Percentiles rank a stretch among this genome's conserved stretches.
These are phyloP conservation scores for Spatholobus suberectus DNA, from an alignment of 306 rosid genomes.

Conservation along the genomic window DNA sequence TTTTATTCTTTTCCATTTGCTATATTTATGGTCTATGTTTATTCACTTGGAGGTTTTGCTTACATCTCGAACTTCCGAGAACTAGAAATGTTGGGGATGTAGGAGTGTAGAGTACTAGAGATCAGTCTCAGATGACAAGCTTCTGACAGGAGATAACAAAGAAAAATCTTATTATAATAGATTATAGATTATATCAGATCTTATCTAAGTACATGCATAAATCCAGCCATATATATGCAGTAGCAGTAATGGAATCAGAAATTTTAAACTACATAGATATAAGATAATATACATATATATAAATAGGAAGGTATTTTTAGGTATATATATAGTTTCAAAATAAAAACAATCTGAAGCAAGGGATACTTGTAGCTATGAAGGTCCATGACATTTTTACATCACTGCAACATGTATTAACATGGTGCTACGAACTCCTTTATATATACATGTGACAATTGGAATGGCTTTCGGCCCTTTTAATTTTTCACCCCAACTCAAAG, in stretches of 20 bases:
- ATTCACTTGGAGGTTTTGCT: not conserved
- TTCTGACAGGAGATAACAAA: not conserved
- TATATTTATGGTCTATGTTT: too few species aligned
- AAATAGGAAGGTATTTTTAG: too few species aligned
- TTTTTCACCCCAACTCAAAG: not conserved
- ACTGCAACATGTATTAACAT: too few species aligned
- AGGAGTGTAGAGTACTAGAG: not conserved
- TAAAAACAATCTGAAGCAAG: not conserved
- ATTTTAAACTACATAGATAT: not conserved
- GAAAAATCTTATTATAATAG: not conserved
- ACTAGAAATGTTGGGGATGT: not conserved
- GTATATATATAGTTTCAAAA: too few species aligned
- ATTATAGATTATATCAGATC: constrained; percentile 15
- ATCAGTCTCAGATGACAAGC: not conserved
- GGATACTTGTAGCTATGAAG: not conserved
- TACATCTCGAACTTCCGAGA: constrained; percentile 16
- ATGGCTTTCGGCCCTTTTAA: too few species aligned
- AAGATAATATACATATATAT: not conserved
- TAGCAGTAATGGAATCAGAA: not conserved
- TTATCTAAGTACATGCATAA: not conserved
- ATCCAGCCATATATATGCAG: constrained; percentile 5
- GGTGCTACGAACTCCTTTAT: too few species aligned
- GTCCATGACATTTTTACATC: constrained; percentile 34
- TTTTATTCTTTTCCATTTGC: not conserved
- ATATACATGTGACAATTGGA: too few species aligned